Conservation (phyloP, 345 rosid species). For the Eutrema yunnanense region DNA sequence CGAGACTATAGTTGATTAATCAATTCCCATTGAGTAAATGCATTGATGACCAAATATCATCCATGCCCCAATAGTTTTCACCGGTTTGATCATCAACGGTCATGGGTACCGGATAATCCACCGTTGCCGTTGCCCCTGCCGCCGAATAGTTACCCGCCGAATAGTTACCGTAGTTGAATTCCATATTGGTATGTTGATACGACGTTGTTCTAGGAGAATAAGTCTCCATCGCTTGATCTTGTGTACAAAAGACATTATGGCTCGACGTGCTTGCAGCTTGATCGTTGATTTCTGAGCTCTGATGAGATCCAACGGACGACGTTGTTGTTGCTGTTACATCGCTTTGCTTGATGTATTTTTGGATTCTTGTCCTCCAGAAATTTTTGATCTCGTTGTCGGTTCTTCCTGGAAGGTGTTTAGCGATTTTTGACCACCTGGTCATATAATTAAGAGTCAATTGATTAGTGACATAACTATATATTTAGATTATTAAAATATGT, state of each 20-base stretch:
- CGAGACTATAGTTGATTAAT: background rate
- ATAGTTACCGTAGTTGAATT: constrained; percentile 22
- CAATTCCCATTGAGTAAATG: constrained; percentile 51
- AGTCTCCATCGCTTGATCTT: constrained; percentile 40
- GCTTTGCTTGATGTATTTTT: constrained; percentile 72
- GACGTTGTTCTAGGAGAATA: constrained; percentile 44
- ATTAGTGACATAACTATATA: background rate
- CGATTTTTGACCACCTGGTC: constrained; percentile 85
- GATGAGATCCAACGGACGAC: constrained; percentile 35
- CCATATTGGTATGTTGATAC: constrained; percentile 29
- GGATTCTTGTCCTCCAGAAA: constrained; percentile 93
- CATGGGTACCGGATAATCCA: constrained; percentile 20
- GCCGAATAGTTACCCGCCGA: background rate
- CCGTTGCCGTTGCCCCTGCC: background rate
- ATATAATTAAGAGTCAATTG: background rate
- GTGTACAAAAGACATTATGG: constrained; percentile 38
- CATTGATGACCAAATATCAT: constrained; percentile 78
- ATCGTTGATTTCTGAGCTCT: constrained; percentile 38
- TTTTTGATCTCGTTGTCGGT: constrained; percentile 97
- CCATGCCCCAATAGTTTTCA: constrained; percentile 80
- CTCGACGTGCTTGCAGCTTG: constrained; percentile 39
- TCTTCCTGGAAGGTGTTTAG: constrained; percentile 95
- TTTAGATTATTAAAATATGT: background rate
- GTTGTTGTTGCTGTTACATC: constrained; percentile 29
- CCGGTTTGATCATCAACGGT: constrained; percentile 35